Evolutionary conservation across 352 stramenopile species (phyloP), one percentile per base, ranked within the genome.

Genomic region (Phytophthora brassicae): DNA sequence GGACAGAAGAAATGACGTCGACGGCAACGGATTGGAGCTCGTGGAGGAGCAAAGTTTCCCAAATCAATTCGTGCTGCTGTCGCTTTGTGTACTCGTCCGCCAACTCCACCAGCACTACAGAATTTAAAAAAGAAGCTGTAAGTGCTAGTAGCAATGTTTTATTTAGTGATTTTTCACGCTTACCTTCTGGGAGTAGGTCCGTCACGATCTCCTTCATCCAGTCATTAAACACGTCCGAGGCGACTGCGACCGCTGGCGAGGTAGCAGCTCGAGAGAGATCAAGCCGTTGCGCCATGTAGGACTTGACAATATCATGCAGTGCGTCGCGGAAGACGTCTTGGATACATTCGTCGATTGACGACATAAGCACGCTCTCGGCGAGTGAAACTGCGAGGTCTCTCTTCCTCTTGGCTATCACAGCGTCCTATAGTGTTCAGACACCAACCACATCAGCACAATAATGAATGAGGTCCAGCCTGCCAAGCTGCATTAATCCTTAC

Each of bases 121-220:
- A 45, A 17, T 16, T 45, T 9, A 26, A 31, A 8, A 9, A 26
- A 3, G 39, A 45, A 45, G 2, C 4, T 45, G 36, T 43, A 13
- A 43, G 36, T 6, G 24, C 38, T 12, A 24, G 16, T 8, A 45
- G 19, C 35, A 42, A 42, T 39, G 33, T 23, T 45, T 12, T 24
- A 24, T 2, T 12, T 16, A 9, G 8, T n/a, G 39, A 22, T 7
- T 42, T 36, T 26, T 23, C 24, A 23, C 29, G 23, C 36, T 41
- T 64, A 73, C 77, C 74, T 70, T 84, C 69, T 24, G 63, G 64
- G 6, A 82, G 41, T 5, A 84, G 24, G 29, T 79, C 67, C 1
- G 20, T 24, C 7, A 70, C 48, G 12, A 84, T 43, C n/a, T 81
- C 75, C 4, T 42, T 41, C n/a, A 61, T 54, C 64, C 61, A 73